A percentile compares a stretch with the other conserved stretches of the same genome.
Evolutionary conservation across 352 stramenopile genomes (phyloP).

Genomic region (Globisporangium paroecandrum): DNA sequence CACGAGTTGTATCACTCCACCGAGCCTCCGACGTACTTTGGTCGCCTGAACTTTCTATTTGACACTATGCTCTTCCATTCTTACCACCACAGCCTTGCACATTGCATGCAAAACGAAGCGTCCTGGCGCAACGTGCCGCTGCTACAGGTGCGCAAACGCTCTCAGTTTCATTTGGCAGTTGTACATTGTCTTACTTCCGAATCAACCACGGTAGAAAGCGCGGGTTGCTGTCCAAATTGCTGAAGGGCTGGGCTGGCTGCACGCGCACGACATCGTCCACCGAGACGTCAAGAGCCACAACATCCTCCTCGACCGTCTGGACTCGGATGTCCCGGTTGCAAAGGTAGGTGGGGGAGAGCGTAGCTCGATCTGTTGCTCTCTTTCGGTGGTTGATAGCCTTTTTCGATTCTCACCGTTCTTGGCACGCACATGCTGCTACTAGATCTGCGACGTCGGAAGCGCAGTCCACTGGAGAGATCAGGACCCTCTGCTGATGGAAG

Average conservation of each 20-base stretch:
- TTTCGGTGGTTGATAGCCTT: too few relatives aligned
- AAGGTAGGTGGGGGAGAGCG: constrained; percentile 21
- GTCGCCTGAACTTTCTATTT: too few relatives aligned
- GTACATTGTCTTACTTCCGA: background rate
- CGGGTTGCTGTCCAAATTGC: constrained; percentile 31
- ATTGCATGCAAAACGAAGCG: constrained; percentile 27
- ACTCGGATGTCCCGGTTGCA: constrained; percentile 6
- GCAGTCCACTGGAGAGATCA: constrained; percentile 15
- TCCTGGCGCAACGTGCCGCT: constrained; percentile 28
- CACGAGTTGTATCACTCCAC: background rate
- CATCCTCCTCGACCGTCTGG: constrained; percentile 26
- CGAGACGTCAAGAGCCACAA: constrained; percentile 48
- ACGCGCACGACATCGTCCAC: constrained; percentile 34
- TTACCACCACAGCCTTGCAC: constrained; percentile 23
- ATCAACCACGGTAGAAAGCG: constrained; percentile 22
- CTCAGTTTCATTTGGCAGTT: background rate
- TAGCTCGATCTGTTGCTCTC: too few relatives aligned
- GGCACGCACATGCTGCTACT: background rate
- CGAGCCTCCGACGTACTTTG: background rate
- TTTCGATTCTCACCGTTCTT: background rate
- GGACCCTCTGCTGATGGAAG: constrained; percentile 23
- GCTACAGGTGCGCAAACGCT: constrained; percentile 20
- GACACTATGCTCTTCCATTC: background rate
- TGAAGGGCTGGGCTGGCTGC: constrained; percentile 29
- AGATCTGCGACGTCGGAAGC: constrained; percentile 42